phyloP scores from a whole-genome alignment of 116 monocot species.

The Phalaenopsis hybrid region DNA sequence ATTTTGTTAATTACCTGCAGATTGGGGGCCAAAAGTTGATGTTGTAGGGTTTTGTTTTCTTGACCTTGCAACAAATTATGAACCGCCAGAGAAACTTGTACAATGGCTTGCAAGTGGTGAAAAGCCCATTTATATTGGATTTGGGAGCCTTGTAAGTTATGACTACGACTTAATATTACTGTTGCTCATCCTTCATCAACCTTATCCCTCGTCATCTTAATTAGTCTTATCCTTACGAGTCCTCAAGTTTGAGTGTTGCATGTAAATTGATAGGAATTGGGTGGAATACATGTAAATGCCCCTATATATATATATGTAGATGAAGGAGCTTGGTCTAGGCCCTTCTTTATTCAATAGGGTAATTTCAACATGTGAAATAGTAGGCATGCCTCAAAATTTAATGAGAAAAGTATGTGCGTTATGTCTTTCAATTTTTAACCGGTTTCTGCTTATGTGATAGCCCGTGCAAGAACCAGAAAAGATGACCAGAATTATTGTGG shows the following conservation, averaged over 20 bases:
- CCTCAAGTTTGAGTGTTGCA: background rate
- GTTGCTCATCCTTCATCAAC: background rate
- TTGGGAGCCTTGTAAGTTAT: conserved; percentile 88
- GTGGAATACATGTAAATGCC: too few species aligned
- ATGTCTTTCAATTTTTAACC: background rate
- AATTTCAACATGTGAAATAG: too few species aligned
- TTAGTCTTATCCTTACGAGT: background rate
- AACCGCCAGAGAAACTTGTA: conserved; percentile 71
- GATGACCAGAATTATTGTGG: conserved; percentile 78
- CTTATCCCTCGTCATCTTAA: background rate
- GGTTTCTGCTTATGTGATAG: conserved; percentile 17
- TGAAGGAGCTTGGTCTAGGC: too few species aligned
- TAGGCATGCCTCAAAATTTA: background rate
- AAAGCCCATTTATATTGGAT: conserved; percentile 88
- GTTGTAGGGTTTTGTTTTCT: conserved; percentile 98
- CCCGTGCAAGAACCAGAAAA: conserved; percentile 91
- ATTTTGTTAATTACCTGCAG: conserved; percentile 22
- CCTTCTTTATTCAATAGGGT: too few species aligned
- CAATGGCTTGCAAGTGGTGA: conserved; percentile 87
- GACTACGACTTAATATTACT: background rate
- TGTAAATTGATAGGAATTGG: background rate
- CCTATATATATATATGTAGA: too few species aligned
- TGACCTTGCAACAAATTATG: conserved; percentile 88
- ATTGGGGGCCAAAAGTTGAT: conserved; percentile 96
- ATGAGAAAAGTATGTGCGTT: background rate